A percentile compares a stretch with the other conserved stretches of the same genome.
Conservation (phyloP, 805 yeast species). For the Phaffomyces antillensis region DNA sequence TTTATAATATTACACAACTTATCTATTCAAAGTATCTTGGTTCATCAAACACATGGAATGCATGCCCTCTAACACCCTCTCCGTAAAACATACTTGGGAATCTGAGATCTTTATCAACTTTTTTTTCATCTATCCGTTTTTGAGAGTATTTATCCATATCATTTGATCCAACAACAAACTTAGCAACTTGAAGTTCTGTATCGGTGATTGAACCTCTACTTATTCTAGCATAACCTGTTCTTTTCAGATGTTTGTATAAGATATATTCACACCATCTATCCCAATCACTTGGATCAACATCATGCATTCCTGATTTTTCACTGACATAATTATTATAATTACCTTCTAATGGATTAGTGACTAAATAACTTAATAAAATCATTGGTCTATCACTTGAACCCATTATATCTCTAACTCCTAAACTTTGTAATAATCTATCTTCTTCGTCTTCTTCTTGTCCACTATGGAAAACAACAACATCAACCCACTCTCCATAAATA, state of each 20-base stretch:
- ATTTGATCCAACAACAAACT: conserved; percentile 42
- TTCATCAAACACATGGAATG: conserved; percentile 90
- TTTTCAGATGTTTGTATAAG: conserved; percentile 74
- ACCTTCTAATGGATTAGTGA: conserved; percentile 80
- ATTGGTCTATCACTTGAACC: conserved; percentile 77
- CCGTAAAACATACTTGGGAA: conserved; percentile 81
- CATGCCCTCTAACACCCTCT: conserved; percentile 89
- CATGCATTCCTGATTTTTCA: conserved; percentile 78
- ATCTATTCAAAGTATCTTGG: conserved; percentile 38
- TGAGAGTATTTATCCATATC: conserved; percentile 41
- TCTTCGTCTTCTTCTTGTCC: conserved; percentile 98
- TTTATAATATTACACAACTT: too few relatives aligned
- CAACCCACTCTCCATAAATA: conserved; percentile 80
- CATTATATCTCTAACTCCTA: conserved; percentile 72
- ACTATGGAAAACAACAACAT: conserved; percentile 93
- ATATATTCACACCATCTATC: conserved; percentile 99
- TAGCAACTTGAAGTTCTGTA: conserved; percentile 93
- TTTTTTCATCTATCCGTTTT: conserved; percentile 45
- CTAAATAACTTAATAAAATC: conserved; percentile 82
- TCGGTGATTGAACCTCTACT: conserved; percentile 92
- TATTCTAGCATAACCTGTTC: conserved; percentile 91
- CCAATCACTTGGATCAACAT: conserved; percentile 88
- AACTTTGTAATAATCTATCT: conserved; percentile 83
- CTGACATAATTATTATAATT: conserved; percentile 90
- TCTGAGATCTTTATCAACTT: conserved; percentile 53